Evolutionary conservation across 495 filamentous ascomycete genomes (phyloP).

Genomic region (Rostrohypoxylon terebratum): DNA sequence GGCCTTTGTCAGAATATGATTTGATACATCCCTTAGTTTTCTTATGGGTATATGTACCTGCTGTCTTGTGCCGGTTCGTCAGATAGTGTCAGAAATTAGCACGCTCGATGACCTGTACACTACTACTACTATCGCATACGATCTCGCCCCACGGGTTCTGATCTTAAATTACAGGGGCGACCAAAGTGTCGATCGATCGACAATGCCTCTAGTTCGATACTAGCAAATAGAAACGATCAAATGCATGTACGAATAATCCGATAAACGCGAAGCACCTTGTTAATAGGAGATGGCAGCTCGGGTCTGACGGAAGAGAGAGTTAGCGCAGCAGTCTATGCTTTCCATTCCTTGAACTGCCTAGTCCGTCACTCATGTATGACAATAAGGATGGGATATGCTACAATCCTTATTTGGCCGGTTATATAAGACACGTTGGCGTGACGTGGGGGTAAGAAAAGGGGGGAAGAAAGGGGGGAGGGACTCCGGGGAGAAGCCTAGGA

Average conservation of each 20-base stretch:
- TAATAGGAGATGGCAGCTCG: conserved; percentile 5
- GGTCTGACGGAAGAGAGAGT: neutral
- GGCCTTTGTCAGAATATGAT: too few relatives aligned
- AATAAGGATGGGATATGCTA: conserved; percentile 25
- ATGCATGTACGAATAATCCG: conserved; percentile 11
- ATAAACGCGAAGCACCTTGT: neutral
- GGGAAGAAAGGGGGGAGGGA: neutral
- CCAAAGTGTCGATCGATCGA: conserved; percentile 29
- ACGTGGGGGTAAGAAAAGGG: conserved; percentile 24
- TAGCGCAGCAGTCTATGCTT: neutral
- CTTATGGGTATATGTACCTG: too few relatives aligned
- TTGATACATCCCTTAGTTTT: too few relatives aligned
- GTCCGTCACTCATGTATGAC: conserved; percentile 19
- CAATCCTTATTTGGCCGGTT: conserved; percentile 8
- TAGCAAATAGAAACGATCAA: neutral
- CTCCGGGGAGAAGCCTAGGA: conserved; percentile 20
- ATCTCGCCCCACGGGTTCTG: conserved; percentile 16
- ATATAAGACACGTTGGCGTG: conserved; percentile 21
- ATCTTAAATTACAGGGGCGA: neutral
- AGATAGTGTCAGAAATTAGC: neutral
- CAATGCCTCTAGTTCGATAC: neutral
- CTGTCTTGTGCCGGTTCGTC: too few relatives aligned
- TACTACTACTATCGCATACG: too few relatives aligned
- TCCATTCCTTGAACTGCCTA: conserved; percentile 5
- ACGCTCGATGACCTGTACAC: conserved; percentile 13